These are phyloP conservation scores for Ascoidea tarda DNA, from an alignment of 805 yeast species.

Conservation along the genomic window DNA sequence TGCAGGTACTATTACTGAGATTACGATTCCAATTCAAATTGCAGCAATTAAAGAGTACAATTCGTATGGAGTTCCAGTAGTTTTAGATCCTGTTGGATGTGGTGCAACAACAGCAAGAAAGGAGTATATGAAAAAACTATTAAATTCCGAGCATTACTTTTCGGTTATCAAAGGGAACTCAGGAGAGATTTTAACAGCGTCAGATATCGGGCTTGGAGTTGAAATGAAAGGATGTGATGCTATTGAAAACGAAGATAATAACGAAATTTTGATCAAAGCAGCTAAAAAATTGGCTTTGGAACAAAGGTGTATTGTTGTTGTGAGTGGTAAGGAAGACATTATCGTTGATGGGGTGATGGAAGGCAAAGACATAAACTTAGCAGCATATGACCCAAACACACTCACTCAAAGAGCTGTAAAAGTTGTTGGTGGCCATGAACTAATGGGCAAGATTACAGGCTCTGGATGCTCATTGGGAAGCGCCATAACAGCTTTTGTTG, in stretches of 20 bases:
- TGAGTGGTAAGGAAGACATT: slow-evolving; percentile 50
- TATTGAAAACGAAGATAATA: slow-evolving; percentile 12
- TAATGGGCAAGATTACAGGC: slow-evolving; percentile 65
- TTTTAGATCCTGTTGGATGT: slow-evolving; percentile 88
- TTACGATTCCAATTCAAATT: slow-evolving; percentile 25
- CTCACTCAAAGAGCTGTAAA: slow-evolving; percentile 2
- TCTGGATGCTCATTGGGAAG: slow-evolving; percentile 78
- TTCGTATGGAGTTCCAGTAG: slow-evolving; percentile 38
- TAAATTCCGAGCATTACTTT: slow-evolving; percentile 38
- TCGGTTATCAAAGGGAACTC: slow-evolving; percentile 73
- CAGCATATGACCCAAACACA: slow-evolving; percentile 1
- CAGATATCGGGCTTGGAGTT: slow-evolving; percentile 26
- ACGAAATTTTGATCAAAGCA: slow-evolving; percentile 20
- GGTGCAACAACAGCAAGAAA: slow-evolving; percentile 62
- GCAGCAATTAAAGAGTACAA: slow-evolving; percentile 49
- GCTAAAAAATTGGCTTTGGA: slow-evolving; percentile 35
- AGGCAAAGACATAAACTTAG: slow-evolving; percentile 13
- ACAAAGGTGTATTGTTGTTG: slow-evolving; percentile 46
- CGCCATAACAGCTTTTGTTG: slow-evolving; percentile 43
- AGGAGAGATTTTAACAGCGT: slow-evolving; percentile 59
- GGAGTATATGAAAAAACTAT: slow-evolving; percentile 28
- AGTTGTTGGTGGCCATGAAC: slow-evolving; percentile 41
- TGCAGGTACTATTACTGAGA: slow-evolving; percentile 55
- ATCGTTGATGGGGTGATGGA: slow-evolving; percentile 29
- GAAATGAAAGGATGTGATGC: slow-evolving; percentile 69